A percentile compares a stretch with the other conserved stretches of the same genome.
These are phyloP conservation scores for Potentilla sterilis DNA, from an alignment of 306 rosid species.

Conservation along the genomic window DNA sequence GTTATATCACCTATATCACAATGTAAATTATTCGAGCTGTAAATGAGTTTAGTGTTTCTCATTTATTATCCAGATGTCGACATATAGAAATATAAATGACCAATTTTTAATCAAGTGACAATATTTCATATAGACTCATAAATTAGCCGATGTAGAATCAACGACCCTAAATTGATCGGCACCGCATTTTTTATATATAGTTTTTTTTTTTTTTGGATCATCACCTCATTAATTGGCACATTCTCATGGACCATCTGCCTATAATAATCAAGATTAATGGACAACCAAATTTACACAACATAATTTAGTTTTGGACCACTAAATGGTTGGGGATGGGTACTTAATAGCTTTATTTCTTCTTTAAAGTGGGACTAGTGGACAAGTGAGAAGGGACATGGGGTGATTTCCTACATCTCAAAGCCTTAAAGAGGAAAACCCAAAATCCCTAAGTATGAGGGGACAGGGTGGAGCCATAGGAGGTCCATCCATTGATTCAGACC, in stretches of 20 bases:
- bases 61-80: too few species aligned
- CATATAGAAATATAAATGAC: too few species aligned
- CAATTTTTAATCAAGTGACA: too few species aligned
- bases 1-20: too few species aligned
- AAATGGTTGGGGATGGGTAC: slow-evolving; percentile 9
- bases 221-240: slow-evolving; percentile 22
- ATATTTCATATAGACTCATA: too few species aligned
- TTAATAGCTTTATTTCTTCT: slow-evolving; percentile 10
- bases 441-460: slow-evolving; percentile 35
- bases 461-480: slow-evolving; percentile 35
- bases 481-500: slow-evolving; percentile 39
- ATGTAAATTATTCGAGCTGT: too few species aligned
- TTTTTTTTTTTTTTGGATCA: background rate
- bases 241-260: slow-evolving; percentile 22
- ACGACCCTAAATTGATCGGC: background rate
- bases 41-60: too few species aligned
- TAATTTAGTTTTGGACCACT: slow-evolving; percentile 24
- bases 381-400: slow-evolving; percentile 11
- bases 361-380: background rate
- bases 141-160: background rate
- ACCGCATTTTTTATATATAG: background rate
- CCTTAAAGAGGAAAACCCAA: slow-evolving; percentile 17
- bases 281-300: slow-evolving; percentile 8
- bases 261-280: slow-evolving; percentile 8
- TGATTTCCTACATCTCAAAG: slow-evolving; percentile 18